Base-by-base conservation (phyloP, 2,329 filamentous ascomycete genomes). In the Penicillium corylophilum region DNA sequence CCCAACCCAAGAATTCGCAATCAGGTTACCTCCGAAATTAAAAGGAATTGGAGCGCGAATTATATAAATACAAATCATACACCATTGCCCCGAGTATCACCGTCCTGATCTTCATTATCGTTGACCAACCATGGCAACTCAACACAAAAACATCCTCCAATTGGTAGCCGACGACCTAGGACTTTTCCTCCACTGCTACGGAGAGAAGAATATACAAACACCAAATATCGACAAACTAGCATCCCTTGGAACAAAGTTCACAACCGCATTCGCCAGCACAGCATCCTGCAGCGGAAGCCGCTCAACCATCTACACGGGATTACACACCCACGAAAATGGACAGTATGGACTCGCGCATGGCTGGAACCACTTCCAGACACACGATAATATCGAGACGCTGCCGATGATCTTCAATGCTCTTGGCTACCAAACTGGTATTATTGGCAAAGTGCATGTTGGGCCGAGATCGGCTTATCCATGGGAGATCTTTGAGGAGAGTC, bases 391-490 rank as follows among this genome's bases (percentile, higher is more conserved):
- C 24, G 69, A 79, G 41, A 75, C 74, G 0, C 62, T 65, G 0
- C 77, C 77, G 1, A 35, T 52, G 0, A 50, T 78, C 71, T 80
- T 54, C 69, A 46, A 60, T 2, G n/a, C n/a, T n/a, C 55, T 63
- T 1, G 77, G 74, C 1, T 78, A 79, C 53, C 69, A 64, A 39
- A 80, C 77, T 0, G 77, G 75, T 0, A 74, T 81, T 20, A 61
- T 79, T 2, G 76, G 76, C 2, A 80, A 80, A 56, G 64, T 80
- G 0, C 78, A 80, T 42, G 77, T 80, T 10, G 75, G 75, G 0
- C 77, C 76, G 0, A 39, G 46, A 0, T 43, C 44, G 1, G 65
- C 66, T 0, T 79, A 78, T 50, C 73, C 74, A 0, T 80, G 77
- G 76, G 60, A 75, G 38, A 56, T 69, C 12, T 47, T 62, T n/a